Percentiles rank a stretch among this genome's conserved stretches.
These are phyloP conservation scores for Erysiphe pulchra DNA, from an alignment of 2,329 filamentous ascomycete species.

Conservation along the genomic window DNA sequence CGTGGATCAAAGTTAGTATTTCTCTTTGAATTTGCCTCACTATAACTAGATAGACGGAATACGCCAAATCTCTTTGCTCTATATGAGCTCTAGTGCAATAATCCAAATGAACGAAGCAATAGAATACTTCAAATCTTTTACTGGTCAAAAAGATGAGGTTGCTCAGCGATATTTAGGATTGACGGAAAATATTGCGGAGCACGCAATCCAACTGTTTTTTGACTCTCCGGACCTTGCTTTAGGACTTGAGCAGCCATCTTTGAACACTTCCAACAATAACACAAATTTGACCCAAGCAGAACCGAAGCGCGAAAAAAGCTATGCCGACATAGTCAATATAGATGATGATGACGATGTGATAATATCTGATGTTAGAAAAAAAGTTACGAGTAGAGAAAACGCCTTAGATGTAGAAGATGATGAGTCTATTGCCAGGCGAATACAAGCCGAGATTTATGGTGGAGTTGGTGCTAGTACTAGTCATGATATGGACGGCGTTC, in stretches of 20 bases:
- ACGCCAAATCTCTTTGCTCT: too few relatives aligned
- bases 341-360: conserved; percentile 41
- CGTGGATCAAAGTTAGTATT: not conserved
- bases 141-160: conserved; percentile 43
- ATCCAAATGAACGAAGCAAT: conserved; percentile 30
- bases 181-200: conserved; percentile 59
- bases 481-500: conserved; percentile 33
- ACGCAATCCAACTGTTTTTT: conserved; percentile 75
- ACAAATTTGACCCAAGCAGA: conserved; percentile 10
- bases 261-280: conserved; percentile 6
- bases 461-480: conserved; percentile 19
- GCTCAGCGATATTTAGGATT: conserved; percentile 66
- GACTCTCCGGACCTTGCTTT: conserved; percentile 50
- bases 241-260: conserved; percentile 1
- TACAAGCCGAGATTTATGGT: conserved; percentile 80
- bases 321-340: conserved; percentile 22
- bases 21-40: too few relatives aligned
- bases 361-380: conserved; percentile 16
- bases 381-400: not conserved
- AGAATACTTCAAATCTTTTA: conserved; percentile 58
- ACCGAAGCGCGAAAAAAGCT: conserved; percentile 2
- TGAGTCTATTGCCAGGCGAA: conserved; percentile 67
- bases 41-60: too few relatives aligned
- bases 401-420: conserved; percentile 45
- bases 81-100: too few relatives aligned